Evolutionary conservation across 2,329 filamentous ascomycete species (phyloP), one percentile per base, ranked within the genome.

Genomic region (Passalora sequoiae): DNA sequence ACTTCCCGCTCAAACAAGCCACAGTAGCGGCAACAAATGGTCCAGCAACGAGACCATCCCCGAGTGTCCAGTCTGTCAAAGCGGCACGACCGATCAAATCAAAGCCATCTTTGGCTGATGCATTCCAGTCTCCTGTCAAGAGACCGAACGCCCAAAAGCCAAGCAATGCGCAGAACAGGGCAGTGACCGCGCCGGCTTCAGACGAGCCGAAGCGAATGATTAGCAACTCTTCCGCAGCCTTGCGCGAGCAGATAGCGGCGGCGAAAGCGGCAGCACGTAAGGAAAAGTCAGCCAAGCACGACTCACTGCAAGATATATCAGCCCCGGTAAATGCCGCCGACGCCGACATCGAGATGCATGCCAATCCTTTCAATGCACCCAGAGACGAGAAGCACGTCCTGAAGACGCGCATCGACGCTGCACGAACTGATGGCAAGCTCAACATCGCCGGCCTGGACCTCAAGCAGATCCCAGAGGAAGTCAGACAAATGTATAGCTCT

Each of bases 181-280:
- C 43, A 22, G 39, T 20, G 12, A 28, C 29, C 25, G 19, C 5
- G 17, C 16, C 17, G 27, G 29, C 38, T n/a, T 25, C 45, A 17
- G 25, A 13, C 16, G 46, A 50, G 24, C 33, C 47, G 7, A 51
- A 55, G 32, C 49, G 51, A 17, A 50, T 47, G 4, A 41, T 49
- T 6, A 51, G 40, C 8, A 62, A 65, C 56, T 89, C 89, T 0
- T 96, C 91, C 0, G 72, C 77, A 12, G 83, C 89, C 1, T 69
- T 98, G 10, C 80, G 92, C 24, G 88, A 96, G 39, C 89, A 92
- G 41, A 96, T 97, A 50, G 88, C 89, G 27, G 91, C 89, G 57
- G 91, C 92, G 1, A 94, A 91, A 61, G 89, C 89, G 2, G 86
- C 88, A 2, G 84, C 55, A 16, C 49, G 56, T 4, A 61, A 57